These are phyloP conservation scores for Cinchona pubescens DNA, from an alignment of 257 asterid genomes.

Conservation along the genomic window DNA sequence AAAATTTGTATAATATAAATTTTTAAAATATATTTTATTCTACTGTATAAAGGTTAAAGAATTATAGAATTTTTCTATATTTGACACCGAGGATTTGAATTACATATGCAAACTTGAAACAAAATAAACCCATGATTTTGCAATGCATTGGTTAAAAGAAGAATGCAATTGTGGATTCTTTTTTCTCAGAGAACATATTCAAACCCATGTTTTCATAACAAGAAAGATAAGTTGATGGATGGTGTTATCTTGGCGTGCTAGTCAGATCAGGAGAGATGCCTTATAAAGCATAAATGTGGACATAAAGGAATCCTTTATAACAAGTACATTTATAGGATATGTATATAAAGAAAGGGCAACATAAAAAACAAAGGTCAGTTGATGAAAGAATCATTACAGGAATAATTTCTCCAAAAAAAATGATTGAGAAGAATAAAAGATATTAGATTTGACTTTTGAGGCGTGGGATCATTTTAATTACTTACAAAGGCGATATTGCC, in stretches of 20 bases:
- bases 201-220: conserved; percentile 22
- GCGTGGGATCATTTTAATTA: not conserved
- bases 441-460: not conserved
- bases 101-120: not conserved
- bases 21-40: too few species aligned
- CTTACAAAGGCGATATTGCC: too few species aligned
- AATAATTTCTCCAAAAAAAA: not conserved
- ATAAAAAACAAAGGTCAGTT: not conserved
- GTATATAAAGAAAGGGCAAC: not conserved
- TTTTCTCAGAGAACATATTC: conserved; percentile 41
- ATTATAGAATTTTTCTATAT: too few species aligned
- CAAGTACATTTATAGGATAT: not conserved
- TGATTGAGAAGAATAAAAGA: not conserved
- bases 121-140: conserved; percentile 1
- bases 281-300: not conserved
- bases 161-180: conserved; percentile 24
- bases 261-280: conserved; percentile 8
- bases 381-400: not conserved
- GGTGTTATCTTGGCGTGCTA: conserved; percentile 11
- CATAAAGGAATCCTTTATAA: not conserved
- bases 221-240: conserved; percentile 2
- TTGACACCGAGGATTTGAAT: conserved; percentile 14
- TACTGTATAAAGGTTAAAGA: too few species aligned
- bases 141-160: conserved; percentile 9
- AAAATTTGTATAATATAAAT: too few species aligned